Evolutionary conservation across 2,329 filamentous ascomycete genomes (phyloP), one percentile per base, ranked within the genome.

Genomic region (Nemania sp.): DNA sequence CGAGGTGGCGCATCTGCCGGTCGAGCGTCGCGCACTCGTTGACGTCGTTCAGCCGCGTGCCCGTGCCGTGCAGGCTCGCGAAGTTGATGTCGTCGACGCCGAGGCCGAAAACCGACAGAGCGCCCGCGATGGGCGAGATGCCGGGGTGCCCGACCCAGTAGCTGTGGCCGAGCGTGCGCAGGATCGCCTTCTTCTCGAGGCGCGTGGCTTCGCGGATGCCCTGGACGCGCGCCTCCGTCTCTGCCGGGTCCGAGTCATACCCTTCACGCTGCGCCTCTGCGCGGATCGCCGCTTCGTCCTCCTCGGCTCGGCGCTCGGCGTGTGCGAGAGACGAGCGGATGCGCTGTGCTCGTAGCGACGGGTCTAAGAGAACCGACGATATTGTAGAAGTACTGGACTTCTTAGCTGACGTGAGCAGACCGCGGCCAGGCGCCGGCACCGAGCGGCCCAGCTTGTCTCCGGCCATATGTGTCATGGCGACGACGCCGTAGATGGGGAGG

Each of bases 391-490:
- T n/a, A n/a, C n/a, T n/a, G n/a, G n/a, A n/a, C n/a, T n/a, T n/a
- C n/a, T n/a, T n/a, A n/a, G n/a, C n/a, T n/a, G n/a, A n/a, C n/a
- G n/a, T n/a, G n/a, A n/a, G n/a, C n/a, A n/a, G n/a, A 89, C 95
- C 95, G 78, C 97, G 91, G 21, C 95, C 95, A 57, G 95, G 95
- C 60, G 95, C 95, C 60, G 95, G 95, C 11, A 99, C 92, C 13
- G 95, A 98, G 64, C 95, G 92, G 51, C 95, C 95, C 75, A 97
- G 98, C 87, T 98, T 98, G 83, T 99, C 95, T 51, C 94, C 98
- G 57, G 94, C 95, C 45, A 95, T 98, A 47, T 92, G 91, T 39
- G 94, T 97, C 72, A 97, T 86, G 62, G 91, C 95, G 70, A 99
- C 80, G 65, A 99, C 86, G 83, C 93, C 94, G 73, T 99, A 92